phyloP scores from a whole-genome alignment of 139 green algal species.

The Desmodesmus armatus region DNA sequence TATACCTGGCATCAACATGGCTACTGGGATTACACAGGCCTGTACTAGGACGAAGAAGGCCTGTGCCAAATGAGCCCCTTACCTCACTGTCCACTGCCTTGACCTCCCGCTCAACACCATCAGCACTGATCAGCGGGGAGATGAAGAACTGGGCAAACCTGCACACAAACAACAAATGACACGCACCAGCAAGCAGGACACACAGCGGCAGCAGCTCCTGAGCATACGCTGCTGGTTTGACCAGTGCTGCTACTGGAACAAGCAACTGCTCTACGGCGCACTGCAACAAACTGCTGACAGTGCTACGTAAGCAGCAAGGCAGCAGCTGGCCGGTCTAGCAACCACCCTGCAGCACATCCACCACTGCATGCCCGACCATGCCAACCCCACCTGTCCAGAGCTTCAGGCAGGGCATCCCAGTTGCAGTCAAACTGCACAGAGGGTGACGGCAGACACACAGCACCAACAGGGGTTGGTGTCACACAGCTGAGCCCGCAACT shows the following conservation, averaged over 20 bases:
- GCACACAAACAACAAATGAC: not conserved
- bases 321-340: not conserved
- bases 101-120: slow-evolving; percentile 82
- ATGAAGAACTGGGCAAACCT: slow-evolving; percentile 92
- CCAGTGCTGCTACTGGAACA: not conserved
- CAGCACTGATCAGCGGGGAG: slow-evolving; percentile 78
- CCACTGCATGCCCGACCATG: not conserved
- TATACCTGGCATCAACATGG: too few relatives aligned
- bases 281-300: not conserved
- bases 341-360: not conserved
- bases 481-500: too few relatives aligned
- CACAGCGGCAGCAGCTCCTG: not conserved
- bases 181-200: not conserved
- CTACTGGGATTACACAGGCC: too few relatives aligned
- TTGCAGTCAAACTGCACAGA: slow-evolving; percentile 93
- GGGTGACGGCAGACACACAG: not conserved
- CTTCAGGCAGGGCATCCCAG: slow-evolving; percentile 72
- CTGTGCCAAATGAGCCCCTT: too few relatives aligned
- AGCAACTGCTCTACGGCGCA: not conserved
- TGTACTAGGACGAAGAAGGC: too few relatives aligned
- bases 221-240: not conserved
- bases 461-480: not conserved
- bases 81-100: slow-evolving; percentile 45
- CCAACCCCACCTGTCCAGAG: slow-evolving; percentile 19
- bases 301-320: not conserved